Percentiles rank a stretch among this genome's conserved stretches.
phyloP scores from a whole-genome alignment of 2,329 filamentous ascomycete species.

The Aspergillus fischeri region DNA sequence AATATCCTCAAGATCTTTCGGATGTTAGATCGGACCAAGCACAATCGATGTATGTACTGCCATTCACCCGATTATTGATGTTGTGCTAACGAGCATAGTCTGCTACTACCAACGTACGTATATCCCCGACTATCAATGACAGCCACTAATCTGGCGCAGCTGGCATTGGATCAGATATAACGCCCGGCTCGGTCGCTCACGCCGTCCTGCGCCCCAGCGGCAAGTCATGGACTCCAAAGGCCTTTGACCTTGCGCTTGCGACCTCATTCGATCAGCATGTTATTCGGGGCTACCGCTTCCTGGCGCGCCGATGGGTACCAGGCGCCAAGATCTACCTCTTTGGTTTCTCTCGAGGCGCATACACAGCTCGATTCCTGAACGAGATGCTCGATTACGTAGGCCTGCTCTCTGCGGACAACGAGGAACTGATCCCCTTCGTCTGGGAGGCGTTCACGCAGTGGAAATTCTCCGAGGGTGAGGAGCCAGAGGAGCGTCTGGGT shows the following conservation, averaged over 20 bases:
- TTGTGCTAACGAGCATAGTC: slow-evolving; percentile 1
- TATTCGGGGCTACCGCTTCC: slow-evolving; percentile 17
- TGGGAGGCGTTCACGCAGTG: slow-evolving; percentile 14
- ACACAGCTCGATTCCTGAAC: slow-evolving; percentile 21
- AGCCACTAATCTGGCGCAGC: slow-evolving; percentile 1
- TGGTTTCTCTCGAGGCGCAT: slow-evolving; percentile 23
- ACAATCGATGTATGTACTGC: slow-evolving; percentile 13
- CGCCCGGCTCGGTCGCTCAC: slow-evolving; percentile 7
- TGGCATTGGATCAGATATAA: slow-evolving; percentile 18
- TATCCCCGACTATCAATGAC: background rate
- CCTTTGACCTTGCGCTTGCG: slow-evolving; percentile 12
- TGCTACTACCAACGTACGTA: slow-evolving; percentile 21
- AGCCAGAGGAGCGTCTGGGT: background rate
- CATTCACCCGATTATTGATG: background rate
- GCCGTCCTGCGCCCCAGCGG: slow-evolving; percentile 8
- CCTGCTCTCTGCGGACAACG: slow-evolving; percentile 16
- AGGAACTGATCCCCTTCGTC: slow-evolving; percentile 16
- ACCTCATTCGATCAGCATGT: slow-evolving; percentile 19
- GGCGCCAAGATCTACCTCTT: slow-evolving; percentile 20
- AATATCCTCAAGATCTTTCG: slow-evolving; percentile 42
- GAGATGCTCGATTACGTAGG: slow-evolving; percentile 20
- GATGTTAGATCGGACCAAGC: slow-evolving; percentile 32
- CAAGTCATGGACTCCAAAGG: slow-evolving; percentile 5
- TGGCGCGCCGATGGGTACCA: slow-evolving; percentile 13
- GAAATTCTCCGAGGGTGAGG: slow-evolving; percentile 11